Evolutionary conservation across 805 yeast species (phyloP), one percentile per base, ranked within the genome.

Genomic region (Candida qinlingensis): DNA sequence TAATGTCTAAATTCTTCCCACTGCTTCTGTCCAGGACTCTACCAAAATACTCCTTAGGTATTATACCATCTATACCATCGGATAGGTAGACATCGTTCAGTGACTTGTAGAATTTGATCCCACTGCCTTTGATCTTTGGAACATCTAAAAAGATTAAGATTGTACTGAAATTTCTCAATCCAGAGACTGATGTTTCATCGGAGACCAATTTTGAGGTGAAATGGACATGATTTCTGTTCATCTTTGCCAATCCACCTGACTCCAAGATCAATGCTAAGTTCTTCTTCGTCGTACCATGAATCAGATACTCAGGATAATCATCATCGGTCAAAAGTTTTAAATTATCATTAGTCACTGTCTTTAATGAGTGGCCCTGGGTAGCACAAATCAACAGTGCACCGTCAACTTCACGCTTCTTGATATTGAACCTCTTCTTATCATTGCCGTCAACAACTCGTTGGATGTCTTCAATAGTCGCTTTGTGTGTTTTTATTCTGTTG

Each of bases 341-440:
- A 30, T 74, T 72, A 25, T 69, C 74, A 30, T 71, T 70, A 2
- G 66, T 65, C 1, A 81, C 70, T 0, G 57, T 49, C 34, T 64
- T 61, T 5, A 92, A 67, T 0, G 96, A 81, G 64, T 94, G 99
- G 4, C 99, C 99, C 65, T 94, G 99, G 45, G 84, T 83, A 4
- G 99, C 98, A 61, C 97, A 80, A n/a, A 92, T 79, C 35, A 55
- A 44, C 10, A 52, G 44, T 5, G 49, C 59, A 10, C 62, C 66
- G 5, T 56, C 67, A 28, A 28, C 28, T 6, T 62, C 66, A 8
- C 56, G 56, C 5, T 46, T 44, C 7, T 50, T 50, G 10, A 90
- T 51, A 35, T 75, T 73, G 65, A 83, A 92, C 47, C 99, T 65
- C 56, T 83, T 74, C 66, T 92, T 92, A 46, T 75, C 81, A 58